These are phyloP conservation scores for Musa balbisiana DNA, from an alignment of 202 grass and related monocot species.

Conservation along the genomic window DNA sequence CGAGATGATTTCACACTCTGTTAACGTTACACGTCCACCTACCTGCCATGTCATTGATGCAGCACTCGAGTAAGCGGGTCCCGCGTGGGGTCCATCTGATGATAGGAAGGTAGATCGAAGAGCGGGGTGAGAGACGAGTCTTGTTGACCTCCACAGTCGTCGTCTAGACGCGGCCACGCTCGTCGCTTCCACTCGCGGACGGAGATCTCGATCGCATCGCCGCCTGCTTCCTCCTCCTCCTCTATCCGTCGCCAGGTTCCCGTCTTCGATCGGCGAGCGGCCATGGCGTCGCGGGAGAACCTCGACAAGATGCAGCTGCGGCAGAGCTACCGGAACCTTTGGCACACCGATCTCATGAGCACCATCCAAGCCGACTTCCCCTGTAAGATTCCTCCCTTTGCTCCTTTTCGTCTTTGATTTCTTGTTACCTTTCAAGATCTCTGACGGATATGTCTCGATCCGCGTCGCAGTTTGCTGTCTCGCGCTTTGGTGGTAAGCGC, in stretches of 20 bases:
- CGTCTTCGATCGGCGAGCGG: not conserved
- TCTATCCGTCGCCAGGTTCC: not conserved
- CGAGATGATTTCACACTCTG: too few relatives aligned
- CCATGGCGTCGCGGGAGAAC: conserved; percentile 30
- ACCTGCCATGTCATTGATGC: too few relatives aligned
- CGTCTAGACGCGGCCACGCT: not conserved
- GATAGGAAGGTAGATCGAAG: too few relatives aligned
- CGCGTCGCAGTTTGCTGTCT: conserved; percentile 1
- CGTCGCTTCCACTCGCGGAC: not conserved
- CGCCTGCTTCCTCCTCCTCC: not conserved
- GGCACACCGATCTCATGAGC: conserved; percentile 64
- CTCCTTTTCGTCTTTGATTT: not conserved
- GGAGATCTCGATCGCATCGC: conserved; percentile 1
- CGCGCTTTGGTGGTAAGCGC: conserved; percentile 51
- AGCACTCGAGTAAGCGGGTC: too few relatives aligned
- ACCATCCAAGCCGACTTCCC: conserved; percentile 36
- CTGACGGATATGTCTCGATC: not conserved
- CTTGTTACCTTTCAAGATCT: not conserved
- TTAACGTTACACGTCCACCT: accelerated
- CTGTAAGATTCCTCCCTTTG: conserved; percentile 18
- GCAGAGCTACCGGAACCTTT: conserved; percentile 67
- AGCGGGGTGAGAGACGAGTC: too few relatives aligned
- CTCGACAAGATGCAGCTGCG: conserved; percentile 54
- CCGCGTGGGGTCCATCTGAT: too few relatives aligned
- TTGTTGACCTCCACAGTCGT: not conserved